phyloP scores from a whole-genome alignment of 371 early-diverging fungal genomes.

The Batkoa obscura region DNA sequence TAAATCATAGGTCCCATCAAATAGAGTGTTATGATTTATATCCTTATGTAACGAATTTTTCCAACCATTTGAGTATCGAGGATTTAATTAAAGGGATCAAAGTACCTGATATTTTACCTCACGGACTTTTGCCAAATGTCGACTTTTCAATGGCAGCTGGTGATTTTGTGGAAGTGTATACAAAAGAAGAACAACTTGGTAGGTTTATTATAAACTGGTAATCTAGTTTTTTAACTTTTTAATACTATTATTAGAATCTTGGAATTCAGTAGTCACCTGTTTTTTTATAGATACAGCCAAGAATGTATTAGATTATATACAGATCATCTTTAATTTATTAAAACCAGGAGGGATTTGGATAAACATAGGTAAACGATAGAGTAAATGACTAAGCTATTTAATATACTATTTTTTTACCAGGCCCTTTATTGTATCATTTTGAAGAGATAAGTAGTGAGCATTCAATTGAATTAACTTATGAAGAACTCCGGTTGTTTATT shows the following conservation, averaged over 20 bases:
- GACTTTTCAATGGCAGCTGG: conserved; percentile 94
- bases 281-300: conserved; percentile 94
- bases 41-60: conserved; percentile 80
- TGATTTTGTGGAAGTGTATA: conserved; percentile 83
- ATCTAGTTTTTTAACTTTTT: background rate
- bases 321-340: conserved; percentile 50
- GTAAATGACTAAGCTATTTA: background rate
- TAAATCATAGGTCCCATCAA: background rate
- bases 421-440: conserved; percentile 85
- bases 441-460: conserved; percentile 57
- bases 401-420: conserved; percentile 13
- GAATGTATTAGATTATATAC: conserved; percentile 71
- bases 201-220: conserved; percentile 13
- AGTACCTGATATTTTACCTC: conserved; percentile 69
- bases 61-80: conserved; percentile 38
- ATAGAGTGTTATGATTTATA: conserved; percentile 42
- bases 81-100: conserved; percentile 39
- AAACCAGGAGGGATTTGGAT: conserved; percentile 86
- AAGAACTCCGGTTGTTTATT: conserved; percentile 36
- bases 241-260: conserved; percentile 23
- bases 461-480: conserved; percentile 70
- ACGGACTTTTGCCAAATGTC: conserved; percentile 33
- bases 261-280: conserved; percentile 82
- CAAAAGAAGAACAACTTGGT: conserved; percentile 19
- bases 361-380: conserved; percentile 44